Conservation (phyloP, 2,329 filamentous ascomycete genomes). For the Pseudogymnoascus sp. region DNA sequence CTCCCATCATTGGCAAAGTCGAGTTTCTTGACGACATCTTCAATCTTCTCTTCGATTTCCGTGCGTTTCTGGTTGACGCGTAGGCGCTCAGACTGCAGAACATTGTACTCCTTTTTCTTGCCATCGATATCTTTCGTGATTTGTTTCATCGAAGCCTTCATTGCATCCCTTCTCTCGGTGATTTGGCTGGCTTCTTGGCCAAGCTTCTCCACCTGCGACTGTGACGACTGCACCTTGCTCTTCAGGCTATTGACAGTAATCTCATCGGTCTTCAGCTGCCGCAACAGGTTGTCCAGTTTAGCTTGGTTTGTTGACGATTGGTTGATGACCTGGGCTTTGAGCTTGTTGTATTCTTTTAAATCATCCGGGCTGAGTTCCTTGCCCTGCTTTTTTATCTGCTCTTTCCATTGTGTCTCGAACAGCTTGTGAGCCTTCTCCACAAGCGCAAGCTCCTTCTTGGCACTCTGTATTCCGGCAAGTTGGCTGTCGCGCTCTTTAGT, state of each 20-base stretch:
- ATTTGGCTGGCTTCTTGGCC: constrained; percentile 62
- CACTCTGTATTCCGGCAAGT: constrained; percentile 56
- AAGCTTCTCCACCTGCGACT: constrained; percentile 65
- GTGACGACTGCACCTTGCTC: constrained; percentile 72
- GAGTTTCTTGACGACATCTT: constrained; percentile 71
- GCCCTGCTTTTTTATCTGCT: constrained; percentile 76
- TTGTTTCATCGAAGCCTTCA: constrained; percentile 55
- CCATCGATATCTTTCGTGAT: constrained; percentile 68
- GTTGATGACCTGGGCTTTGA: constrained; percentile 77
- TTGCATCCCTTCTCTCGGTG: constrained; percentile 55
- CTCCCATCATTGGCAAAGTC: constrained; percentile 76
- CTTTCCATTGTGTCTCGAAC: constrained; percentile 81
- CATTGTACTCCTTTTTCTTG: constrained; percentile 88
- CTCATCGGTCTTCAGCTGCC: constrained; percentile 83
- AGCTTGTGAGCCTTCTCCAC: constrained; percentile 86
- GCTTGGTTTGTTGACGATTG: constrained; percentile 72
- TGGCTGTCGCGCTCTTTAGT: constrained; percentile 69
- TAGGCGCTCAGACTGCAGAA: constrained; percentile 72
- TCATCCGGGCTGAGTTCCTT: constrained; percentile 78
- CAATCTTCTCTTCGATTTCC: constrained; percentile 86
- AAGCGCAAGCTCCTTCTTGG: constrained; percentile 68
- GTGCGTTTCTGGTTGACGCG: constrained; percentile 73
- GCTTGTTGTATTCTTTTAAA: constrained; percentile 77
- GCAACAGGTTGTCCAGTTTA: constrained; percentile 75
- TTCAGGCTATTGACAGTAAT: constrained; percentile 84